A percentile compares a stretch with the other conserved stretches of the same genome.
phyloP scores from a whole-genome alignment of 345 rosid species.

The Bruguiera gymnorhiza region DNA sequence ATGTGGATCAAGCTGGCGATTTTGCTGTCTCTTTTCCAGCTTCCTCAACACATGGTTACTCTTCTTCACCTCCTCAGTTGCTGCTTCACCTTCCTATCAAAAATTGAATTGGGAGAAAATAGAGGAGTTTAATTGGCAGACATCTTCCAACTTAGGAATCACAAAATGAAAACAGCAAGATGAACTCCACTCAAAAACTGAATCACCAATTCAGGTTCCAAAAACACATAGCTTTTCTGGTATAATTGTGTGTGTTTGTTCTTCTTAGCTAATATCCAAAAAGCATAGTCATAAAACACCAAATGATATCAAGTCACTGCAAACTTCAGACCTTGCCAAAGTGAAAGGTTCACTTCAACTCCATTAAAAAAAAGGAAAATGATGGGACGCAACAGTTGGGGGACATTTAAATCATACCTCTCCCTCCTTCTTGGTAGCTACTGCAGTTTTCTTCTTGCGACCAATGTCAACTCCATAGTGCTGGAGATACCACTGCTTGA shows the following conservation, averaged over 20 bases:
- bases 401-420: constrained; percentile 15
- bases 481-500: constrained; percentile 34
- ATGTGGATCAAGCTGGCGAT: constrained; percentile 27
- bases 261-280: too few species aligned
- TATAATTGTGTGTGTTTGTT: too few species aligned
- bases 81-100: constrained; percentile 24
- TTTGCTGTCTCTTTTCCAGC: constrained; percentile 26
- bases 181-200: too few species aligned
- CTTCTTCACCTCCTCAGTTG: constrained; percentile 24
- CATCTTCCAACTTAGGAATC: not conserved
- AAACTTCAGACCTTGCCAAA: too few species aligned
- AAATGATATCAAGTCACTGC: too few species aligned
- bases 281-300: too few species aligned
- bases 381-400: not conserved
- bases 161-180: not conserved
- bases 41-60: constrained; percentile 25
- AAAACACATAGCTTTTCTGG: too few species aligned
- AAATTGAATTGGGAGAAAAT: not conserved
- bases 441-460: constrained; percentile 25
- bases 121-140: not conserved
- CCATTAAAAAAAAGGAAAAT: not conserved
- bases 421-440: constrained; percentile 26
- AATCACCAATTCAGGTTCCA: too few species aligned
- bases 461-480: constrained; percentile 32
- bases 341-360: not conserved